These are phyloP conservation scores for Condylostoma magnum DNA, from an alignment of 169 alveolate genomes.

Conservation along the genomic window DNA sequence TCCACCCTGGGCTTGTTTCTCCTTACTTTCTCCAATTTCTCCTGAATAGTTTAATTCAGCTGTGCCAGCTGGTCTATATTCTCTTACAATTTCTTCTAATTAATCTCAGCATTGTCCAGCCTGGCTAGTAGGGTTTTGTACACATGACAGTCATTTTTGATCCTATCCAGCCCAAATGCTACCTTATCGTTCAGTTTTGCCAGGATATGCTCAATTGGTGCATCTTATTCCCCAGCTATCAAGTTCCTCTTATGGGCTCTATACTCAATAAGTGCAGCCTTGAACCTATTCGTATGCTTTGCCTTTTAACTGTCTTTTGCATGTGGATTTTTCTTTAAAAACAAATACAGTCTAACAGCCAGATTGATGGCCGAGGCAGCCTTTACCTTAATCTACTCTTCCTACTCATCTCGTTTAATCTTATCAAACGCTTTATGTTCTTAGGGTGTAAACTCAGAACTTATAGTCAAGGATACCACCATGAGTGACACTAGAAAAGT, in stretches of 20 bases:
- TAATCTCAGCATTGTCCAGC: slow-evolving; percentile 24
- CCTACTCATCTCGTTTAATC: slow-evolving; percentile 34
- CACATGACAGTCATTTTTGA: slow-evolving; percentile 19
- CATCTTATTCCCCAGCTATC: slow-evolving; percentile 45
- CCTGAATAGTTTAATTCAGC: too few species aligned
- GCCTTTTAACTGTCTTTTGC: slow-evolving; percentile 20
- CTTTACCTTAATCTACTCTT: slow-evolving; percentile 11
- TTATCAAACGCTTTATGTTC: slow-evolving; percentile 55
- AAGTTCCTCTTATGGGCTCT: slow-evolving; percentile 35
- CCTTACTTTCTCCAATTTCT: too few species aligned
- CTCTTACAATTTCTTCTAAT: background rate
- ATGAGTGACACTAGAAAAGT: slow-evolving; percentile 50
- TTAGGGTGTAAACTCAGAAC: slow-evolving; percentile 52
- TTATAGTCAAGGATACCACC: slow-evolving; percentile 59
- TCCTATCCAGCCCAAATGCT: slow-evolving; percentile 17
- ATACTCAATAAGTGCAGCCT: slow-evolving; percentile 16
- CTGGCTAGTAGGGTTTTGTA: slow-evolving; percentile 18
- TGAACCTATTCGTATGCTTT: slow-evolving; percentile 26
- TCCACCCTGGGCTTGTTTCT: too few species aligned
- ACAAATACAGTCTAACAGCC: slow-evolving; percentile 28
- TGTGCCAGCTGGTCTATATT: background rate
- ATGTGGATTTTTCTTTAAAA: slow-evolving; percentile 33
- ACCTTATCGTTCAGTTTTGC: slow-evolving; percentile 40
- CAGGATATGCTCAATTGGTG: slow-evolving; percentile 41
- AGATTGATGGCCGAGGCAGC: slow-evolving; percentile 38